Evolutionary conservation across 257 asterid genomes (phyloP).

Genomic region (Misopates orontium): DNA sequence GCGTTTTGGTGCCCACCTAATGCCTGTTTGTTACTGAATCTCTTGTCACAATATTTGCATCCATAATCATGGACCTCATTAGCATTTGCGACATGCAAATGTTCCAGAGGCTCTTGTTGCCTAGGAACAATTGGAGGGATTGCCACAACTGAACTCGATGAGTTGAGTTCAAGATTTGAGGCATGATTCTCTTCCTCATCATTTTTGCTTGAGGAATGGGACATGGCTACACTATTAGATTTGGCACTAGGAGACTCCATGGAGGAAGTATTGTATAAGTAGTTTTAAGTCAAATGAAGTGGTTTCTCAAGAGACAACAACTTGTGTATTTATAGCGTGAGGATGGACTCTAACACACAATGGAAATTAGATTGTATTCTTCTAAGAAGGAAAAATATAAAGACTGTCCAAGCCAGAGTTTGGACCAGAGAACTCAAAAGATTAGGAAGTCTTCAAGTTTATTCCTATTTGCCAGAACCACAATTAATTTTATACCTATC

Average conservation of each 20-base stretch:
- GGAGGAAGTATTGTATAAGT: neutral
- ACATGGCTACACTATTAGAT: neutral
- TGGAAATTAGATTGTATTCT: constrained; percentile 17
- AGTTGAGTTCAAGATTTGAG: too few species aligned
- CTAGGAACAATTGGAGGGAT: too few species aligned
- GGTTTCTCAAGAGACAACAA: neutral
- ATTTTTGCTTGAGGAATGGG: neutral
- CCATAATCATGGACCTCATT: constrained; percentile 19
- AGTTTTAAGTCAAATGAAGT: too few species aligned
- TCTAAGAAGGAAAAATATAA: constrained; percentile 10
- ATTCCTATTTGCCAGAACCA: too few species aligned
- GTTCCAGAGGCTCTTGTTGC: neutral
- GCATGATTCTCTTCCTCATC: neutral
- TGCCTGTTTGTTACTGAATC: constrained; percentile 40
- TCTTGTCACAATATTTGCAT: constrained; percentile 37
- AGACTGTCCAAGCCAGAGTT: neutral
- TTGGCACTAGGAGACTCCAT: too few species aligned
- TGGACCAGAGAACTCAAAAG: neutral
- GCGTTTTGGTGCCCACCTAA: constrained; percentile 54
- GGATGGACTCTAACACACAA: neutral
- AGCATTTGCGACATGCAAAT: too few species aligned
- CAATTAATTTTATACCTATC: neutral
- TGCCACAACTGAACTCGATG: too few species aligned
- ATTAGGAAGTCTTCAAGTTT: too few species aligned
- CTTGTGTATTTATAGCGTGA: constrained; percentile 3